A percentile compares a stretch with the other conserved stretches of the same genome.
Evolutionary conservation across 495 filamentous ascomycete genomes (phyloP).

Genomic region (Amphirosellinia nigrospora): DNA sequence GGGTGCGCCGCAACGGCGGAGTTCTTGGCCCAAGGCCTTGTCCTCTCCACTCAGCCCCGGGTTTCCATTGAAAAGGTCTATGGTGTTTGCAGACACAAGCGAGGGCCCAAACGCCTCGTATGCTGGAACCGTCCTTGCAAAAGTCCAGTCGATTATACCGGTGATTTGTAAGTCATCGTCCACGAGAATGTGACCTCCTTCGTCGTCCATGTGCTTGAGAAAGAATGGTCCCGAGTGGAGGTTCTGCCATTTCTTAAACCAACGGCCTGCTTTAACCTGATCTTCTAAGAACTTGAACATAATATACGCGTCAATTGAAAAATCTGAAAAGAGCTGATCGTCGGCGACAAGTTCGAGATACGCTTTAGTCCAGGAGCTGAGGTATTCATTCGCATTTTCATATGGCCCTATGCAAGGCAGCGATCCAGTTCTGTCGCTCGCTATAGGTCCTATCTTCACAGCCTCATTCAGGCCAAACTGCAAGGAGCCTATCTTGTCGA

Average conservation of each 20-base stretch:
- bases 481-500: background rate
- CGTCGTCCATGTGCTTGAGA: background rate
- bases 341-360: background rate
- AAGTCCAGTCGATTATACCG: constrained; percentile 1
- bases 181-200: background rate
- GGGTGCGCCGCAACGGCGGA: background rate
- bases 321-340: background rate
- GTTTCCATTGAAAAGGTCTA: background rate
- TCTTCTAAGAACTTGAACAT: background rate
- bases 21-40: background rate
- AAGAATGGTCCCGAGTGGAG: background rate
- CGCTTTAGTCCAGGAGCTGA: background rate
- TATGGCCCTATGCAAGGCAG: background rate
- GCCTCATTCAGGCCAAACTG: background rate
- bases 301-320: background rate
- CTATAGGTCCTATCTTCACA: background rate
- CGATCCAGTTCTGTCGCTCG: background rate
- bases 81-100: background rate
- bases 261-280: background rate
- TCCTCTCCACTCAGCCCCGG: background rate
- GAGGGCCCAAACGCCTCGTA: background rate
- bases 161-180: constrained; percentile 1
- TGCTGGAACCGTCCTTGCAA: background rate
- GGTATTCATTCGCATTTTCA: background rate
- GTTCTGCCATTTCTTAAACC: background rate